phyloP scores from a whole-genome alignment of 2,329 filamentous ascomycete genomes.

The Fusarium sarcochroum region DNA sequence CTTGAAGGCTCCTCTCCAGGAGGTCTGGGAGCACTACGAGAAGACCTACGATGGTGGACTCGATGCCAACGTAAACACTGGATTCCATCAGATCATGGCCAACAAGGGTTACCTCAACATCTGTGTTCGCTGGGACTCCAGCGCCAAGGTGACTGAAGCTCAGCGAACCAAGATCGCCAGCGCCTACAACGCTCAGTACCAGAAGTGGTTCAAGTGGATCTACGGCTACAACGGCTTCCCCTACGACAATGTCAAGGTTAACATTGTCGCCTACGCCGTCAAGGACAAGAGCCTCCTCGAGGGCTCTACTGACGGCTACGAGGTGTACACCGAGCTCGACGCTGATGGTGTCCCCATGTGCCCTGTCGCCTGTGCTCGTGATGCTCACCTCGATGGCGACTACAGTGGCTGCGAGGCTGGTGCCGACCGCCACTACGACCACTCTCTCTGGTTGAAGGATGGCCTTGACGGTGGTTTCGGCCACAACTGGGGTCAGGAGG shows the following conservation, averaged over 20 bases:
- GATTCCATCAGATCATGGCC: slow-evolving; percentile 52
- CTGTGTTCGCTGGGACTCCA: slow-evolving; percentile 61
- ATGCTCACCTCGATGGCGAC: slow-evolving; percentile 60
- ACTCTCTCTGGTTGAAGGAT: slow-evolving; percentile 62
- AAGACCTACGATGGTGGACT: slow-evolving; percentile 34
- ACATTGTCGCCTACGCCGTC: slow-evolving; percentile 61
- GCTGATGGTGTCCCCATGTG: slow-evolving; percentile 58
- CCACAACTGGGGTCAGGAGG: slow-evolving; percentile 62
- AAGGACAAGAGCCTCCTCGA: slow-evolving; percentile 54
- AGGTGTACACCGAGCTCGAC: slow-evolving; percentile 60
- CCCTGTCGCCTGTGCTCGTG: slow-evolving; percentile 54
- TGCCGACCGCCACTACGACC: slow-evolving; percentile 57
- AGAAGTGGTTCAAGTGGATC: slow-evolving; percentile 60
- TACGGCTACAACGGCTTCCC: slow-evolving; percentile 61
- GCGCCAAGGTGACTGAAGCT: slow-evolving; percentile 52
- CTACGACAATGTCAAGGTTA: slow-evolving; percentile 55
- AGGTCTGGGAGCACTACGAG: slow-evolving; percentile 38
- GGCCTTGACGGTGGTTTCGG: slow-evolving; percentile 60
- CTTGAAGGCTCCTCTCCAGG: slow-evolving; percentile 23
- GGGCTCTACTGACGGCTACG: slow-evolving; percentile 53
- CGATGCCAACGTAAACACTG: slow-evolving; percentile 48
- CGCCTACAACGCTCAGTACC: slow-evolving; percentile 53
- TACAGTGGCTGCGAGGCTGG: slow-evolving; percentile 55
- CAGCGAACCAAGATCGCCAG: slow-evolving; percentile 56
- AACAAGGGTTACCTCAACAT: slow-evolving; percentile 50